Percentiles rank a stretch among this genome's conserved stretches.
Evolutionary conservation across 2,329 filamentous ascomycete genomes (phyloP).

Genomic region (Calonectria honghensis): DNA sequence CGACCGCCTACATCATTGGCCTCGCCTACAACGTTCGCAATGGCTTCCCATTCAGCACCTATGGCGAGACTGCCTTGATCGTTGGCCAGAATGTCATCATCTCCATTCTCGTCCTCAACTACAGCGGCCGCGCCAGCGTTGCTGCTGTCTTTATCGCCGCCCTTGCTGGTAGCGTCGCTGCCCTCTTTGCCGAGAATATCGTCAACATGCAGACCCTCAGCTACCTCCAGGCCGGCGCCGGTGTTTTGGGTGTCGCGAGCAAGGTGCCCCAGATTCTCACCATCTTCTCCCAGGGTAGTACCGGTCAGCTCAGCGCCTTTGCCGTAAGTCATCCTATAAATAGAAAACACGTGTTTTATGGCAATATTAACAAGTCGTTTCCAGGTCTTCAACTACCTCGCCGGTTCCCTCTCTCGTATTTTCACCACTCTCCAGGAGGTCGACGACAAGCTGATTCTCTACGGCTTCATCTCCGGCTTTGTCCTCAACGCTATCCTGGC

Average conservation of each 20-base stretch:
- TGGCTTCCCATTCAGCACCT: slow-evolving; percentile 96
- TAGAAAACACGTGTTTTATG: neutral
- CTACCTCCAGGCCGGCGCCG: slow-evolving; percentile 89
- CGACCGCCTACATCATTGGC: slow-evolving; percentile 88
- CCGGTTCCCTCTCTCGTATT: slow-evolving; percentile 93
- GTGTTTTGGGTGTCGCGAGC: slow-evolving; percentile 87
- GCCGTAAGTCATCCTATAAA: slow-evolving; percentile 77
- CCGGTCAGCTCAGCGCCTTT: slow-evolving; percentile 96
- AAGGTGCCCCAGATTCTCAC: slow-evolving; percentile 96
- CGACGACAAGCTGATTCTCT: slow-evolving; percentile 95
- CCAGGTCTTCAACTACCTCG: slow-evolving; percentile 98
- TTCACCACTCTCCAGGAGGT: slow-evolving; percentile 99
- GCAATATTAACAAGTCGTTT: slow-evolving; percentile 27
- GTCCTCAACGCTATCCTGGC: slow-evolving; percentile 91
- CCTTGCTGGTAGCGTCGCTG: slow-evolving; percentile 80
- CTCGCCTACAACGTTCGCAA: slow-evolving; percentile 95
- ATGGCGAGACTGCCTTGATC: slow-evolving; percentile 95
- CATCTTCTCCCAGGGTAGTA: slow-evolving; percentile 89
- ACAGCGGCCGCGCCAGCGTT: slow-evolving; percentile 79
- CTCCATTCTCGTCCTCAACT: slow-evolving; percentile 89
- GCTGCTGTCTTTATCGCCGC: slow-evolving; percentile 88
- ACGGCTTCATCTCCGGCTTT: slow-evolving; percentile 94
- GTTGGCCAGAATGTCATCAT: slow-evolving; percentile 95
- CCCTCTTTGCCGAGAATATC: slow-evolving; percentile 80
- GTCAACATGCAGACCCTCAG: slow-evolving; percentile 80